Evolutionary conservation across 495 filamentous ascomycete species (phyloP).

Genomic region (Jackrogersella minutella): DNA sequence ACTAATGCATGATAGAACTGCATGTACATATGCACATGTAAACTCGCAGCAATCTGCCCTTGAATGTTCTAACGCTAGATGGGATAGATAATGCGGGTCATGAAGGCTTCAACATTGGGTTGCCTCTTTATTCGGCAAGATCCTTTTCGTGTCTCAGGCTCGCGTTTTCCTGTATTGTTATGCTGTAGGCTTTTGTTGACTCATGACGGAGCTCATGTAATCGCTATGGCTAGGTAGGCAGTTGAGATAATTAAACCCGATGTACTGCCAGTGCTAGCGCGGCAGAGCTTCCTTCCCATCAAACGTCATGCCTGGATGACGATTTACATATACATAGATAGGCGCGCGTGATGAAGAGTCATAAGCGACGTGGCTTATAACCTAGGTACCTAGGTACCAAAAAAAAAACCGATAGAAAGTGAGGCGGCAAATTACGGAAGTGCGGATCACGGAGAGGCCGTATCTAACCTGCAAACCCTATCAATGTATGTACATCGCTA

Average conservation of each 20-base stretch:
- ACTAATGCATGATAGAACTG: slow-evolving; percentile 21
- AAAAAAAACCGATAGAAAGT: slow-evolving; percentile 7
- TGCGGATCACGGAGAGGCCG: slow-evolving; percentile 43
- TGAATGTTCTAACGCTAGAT: slow-evolving; percentile 14
- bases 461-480: slow-evolving; percentile 35
- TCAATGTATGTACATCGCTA: not conserved
- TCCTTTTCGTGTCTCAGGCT: slow-evolving; percentile 15
- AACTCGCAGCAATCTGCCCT: slow-evolving; percentile 3
- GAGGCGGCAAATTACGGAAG: slow-evolving; percentile 37
- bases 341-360: slow-evolving; percentile 3
- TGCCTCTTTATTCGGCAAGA: slow-evolving; percentile 20
- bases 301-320: slow-evolving; percentile 9
- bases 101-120: slow-evolving; percentile 18
- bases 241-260: not conserved
- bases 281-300: not conserved
- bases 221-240: not conserved
- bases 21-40: slow-evolving; percentile 14
- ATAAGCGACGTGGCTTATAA: slow-evolving; percentile 32
- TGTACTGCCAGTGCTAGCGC: slow-evolving; percentile 14
- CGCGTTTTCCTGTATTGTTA: not conserved
- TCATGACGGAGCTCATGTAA: slow-evolving; percentile 1
- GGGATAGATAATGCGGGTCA: slow-evolving; percentile 12
- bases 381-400: not conserved
- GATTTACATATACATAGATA: slow-evolving; percentile 14
- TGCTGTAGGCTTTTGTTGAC: slow-evolving; percentile 6